Evolutionary conservation across 306 rosid genomes (phyloP).

Genomic region (Cicer chorassanicum): DNA sequence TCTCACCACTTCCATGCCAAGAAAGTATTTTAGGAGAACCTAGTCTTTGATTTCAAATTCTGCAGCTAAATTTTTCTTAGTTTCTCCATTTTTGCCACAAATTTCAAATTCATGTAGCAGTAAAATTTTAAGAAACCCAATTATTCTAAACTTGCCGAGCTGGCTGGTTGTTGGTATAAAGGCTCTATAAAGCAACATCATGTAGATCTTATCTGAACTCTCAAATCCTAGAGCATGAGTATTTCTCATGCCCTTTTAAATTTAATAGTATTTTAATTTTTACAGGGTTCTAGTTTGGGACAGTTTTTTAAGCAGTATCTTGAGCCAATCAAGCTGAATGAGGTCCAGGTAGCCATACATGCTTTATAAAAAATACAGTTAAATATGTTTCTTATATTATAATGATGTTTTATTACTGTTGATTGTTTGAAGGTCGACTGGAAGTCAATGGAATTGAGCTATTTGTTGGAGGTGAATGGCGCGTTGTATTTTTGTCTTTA

Average conservation of each 20-base stretch:
- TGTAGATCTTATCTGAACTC: conserved; percentile 16
- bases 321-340: conserved; percentile 91
- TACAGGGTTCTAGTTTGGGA: conserved; percentile 95
- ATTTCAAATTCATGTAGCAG: background rate
- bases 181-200: conserved; percentile 12
- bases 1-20: no score
- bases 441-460: conserved; percentile 88
- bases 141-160: conserved; percentile 30
- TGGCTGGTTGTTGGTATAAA: conserved; percentile 8
- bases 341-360: conserved; percentile 60
- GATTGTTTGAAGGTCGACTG: conserved; percentile 71
- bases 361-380: conserved; percentile 24
- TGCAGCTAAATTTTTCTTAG: no score
- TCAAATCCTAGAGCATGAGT: conserved; percentile 23
- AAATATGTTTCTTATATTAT: conserved; percentile 38
- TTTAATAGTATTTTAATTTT: conserved; percentile 40
- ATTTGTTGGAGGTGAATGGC: conserved; percentile 80
- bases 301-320: conserved; percentile 89
- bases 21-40: no score
- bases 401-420: conserved; percentile 45
- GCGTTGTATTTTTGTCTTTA: conserved; percentile 29
- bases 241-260: conserved; percentile 35
- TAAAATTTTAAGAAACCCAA: conserved; percentile 1
- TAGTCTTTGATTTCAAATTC: no score
- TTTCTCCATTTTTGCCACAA: no score